A percentile compares a stretch with the other conserved stretches of the same genome.
Conservation (phyloP, 331 rosid species). For the Stylosanthes scabra region DNA sequence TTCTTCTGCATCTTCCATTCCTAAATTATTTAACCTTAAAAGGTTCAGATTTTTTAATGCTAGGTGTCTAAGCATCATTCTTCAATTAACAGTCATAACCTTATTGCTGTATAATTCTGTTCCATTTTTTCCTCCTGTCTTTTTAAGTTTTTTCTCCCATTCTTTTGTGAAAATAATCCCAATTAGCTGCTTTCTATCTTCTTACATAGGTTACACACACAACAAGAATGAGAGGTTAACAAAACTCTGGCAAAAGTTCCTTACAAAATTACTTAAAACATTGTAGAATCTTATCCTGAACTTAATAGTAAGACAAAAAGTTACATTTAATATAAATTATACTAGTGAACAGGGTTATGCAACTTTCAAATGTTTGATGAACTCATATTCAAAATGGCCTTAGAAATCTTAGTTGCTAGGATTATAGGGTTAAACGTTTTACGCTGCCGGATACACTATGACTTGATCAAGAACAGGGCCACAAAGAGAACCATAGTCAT, state of each 20-base stretch:
- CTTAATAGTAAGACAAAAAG: conserved; percentile 8
- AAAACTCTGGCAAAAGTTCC: not conserved
- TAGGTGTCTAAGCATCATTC: too few relatives aligned
- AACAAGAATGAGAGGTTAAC: not conserved
- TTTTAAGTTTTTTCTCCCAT: not conserved
- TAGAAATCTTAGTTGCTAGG: conserved; percentile 35
- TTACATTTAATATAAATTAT: not conserved
- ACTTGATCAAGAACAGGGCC: conserved; percentile 85
- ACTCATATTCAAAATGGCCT: not conserved
- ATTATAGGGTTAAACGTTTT: conserved; percentile 10
- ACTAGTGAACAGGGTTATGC: too few relatives aligned
- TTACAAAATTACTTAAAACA: not conserved
- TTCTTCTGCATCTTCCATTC: not conserved
- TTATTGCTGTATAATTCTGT: too few relatives aligned
- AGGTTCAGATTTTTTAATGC: not conserved
- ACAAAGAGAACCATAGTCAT: conserved; percentile 77
- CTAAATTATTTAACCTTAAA: not conserved
- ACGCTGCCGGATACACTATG: conserved; percentile 48
- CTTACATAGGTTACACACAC: not conserved
- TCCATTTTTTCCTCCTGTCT: not conserved
- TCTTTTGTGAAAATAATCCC: not conserved
- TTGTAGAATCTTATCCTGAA: not conserved
- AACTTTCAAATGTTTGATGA: too few relatives aligned
- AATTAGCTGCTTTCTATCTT: not conserved
- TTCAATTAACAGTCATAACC: too few relatives aligned